Evolutionary conservation across 2,329 filamentous ascomycete species (phyloP).

Genomic region (Microdochium bolleyi): DNA sequence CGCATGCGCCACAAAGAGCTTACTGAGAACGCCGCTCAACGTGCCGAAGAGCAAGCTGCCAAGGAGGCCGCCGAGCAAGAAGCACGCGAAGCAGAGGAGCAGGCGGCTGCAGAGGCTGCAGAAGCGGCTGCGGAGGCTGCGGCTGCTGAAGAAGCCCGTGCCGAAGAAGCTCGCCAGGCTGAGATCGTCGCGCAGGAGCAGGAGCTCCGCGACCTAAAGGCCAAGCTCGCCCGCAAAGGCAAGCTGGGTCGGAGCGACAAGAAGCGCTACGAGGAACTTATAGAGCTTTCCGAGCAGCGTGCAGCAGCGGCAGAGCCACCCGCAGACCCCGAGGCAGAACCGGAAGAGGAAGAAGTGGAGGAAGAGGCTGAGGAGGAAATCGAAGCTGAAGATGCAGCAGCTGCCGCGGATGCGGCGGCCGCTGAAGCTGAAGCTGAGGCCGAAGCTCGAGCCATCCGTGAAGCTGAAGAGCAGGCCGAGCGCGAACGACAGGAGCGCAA

Average conservation of each 20-base stretch:
- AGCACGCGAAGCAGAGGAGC: conserved; percentile 10
- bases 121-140: conserved; percentile 17
- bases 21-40: conserved; percentile 22
- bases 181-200: neutral
- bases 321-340: neutral
- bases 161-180: neutral
- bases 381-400: conserved; percentile 12
- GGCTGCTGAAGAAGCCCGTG: conserved; percentile 6
- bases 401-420: conserved; percentile 10
- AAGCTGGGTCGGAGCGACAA: neutral
- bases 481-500: conserved; percentile 21
- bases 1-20: conserved; percentile 33
- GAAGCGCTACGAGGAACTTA: neutral
- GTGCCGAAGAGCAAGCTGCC: conserved; percentile 31
- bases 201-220: neutral
- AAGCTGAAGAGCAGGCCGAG: conserved; percentile 10
- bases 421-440: conserved; percentile 13
- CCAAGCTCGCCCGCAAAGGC: neutral
- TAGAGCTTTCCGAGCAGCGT: neutral
- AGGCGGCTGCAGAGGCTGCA: conserved; percentile 12
- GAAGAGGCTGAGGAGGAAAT: conserved; percentile 11
- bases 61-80: conserved; percentile 9
- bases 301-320: neutral
- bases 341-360: conserved; percentile 5
- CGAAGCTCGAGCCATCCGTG: neutral